Evolutionary conservation across 164 flowering plant genomes (phyloP).

Genomic region (Liquidambar formosana): DNA sequence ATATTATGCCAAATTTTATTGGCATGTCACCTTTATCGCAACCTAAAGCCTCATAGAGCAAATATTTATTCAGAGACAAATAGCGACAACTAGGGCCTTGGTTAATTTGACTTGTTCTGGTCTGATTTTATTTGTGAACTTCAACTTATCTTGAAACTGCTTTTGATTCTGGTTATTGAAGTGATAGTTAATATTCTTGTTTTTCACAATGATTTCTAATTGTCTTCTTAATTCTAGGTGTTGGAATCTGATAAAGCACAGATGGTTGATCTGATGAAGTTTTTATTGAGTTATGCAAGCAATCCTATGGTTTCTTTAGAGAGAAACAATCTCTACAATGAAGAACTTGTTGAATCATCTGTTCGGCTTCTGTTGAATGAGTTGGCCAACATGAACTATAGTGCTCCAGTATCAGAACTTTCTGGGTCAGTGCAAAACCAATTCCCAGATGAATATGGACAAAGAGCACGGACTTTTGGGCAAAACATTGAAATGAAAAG

Average conservation of each 20-base stretch:
- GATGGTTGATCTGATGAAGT: conserved; percentile 75
- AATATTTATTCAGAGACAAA: too few relatives aligned
- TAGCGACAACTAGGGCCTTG: too few relatives aligned
- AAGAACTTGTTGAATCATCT: conserved; percentile 62
- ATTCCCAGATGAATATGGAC: conserved; percentile 41
- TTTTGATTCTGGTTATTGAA: background rate
- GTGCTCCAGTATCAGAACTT: conserved; percentile 16
- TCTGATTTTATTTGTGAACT: too few relatives aligned
- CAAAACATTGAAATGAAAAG: conserved; percentile 71
- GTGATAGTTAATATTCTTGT: background rate
- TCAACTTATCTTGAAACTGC: background rate
- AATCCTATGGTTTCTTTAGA: conserved; percentile 35
- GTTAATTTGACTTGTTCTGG: too few relatives aligned
- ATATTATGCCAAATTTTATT: too few relatives aligned
- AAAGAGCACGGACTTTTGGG: conserved; percentile 34
- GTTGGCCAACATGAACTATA: conserved; percentile 38
- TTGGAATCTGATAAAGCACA: conserved; percentile 43
- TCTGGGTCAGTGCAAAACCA: conserved; percentile 37
- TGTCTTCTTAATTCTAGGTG: conserved; percentile 34
- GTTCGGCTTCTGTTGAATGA: conserved; percentile 65
- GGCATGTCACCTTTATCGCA: too few relatives aligned
- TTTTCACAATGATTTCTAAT: background rate
- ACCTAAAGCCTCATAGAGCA: too few relatives aligned
- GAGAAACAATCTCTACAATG: conserved; percentile 24
- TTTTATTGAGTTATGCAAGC: conserved; percentile 66